These are phyloP conservation scores for Eragrostis nindensis DNA, from an alignment of 176 grass and related monocot genomes.

Conservation along the genomic window DNA sequence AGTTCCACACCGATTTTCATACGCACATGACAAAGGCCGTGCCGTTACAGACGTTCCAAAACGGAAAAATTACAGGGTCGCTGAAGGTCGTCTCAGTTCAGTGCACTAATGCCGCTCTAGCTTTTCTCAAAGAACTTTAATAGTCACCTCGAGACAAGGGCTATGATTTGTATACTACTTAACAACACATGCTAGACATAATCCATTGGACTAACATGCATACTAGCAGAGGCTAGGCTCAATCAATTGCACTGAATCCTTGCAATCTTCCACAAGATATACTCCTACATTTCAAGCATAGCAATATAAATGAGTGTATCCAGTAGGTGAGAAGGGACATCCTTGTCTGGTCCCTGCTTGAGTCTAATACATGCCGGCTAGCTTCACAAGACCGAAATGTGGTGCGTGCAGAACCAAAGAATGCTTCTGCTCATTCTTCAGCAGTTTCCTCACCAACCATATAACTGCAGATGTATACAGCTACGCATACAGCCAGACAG, in stretches of 20 bases:
- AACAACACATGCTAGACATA: constrained; percentile 36
- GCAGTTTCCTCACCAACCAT: constrained; percentile 50
- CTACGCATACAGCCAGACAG: constrained; percentile 34
- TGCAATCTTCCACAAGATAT: not conserved
- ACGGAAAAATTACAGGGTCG: not conserved
- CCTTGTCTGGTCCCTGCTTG: constrained; percentile 29
- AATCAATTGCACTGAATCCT: constrained; percentile 12
- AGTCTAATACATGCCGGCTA: constrained; percentile 28
- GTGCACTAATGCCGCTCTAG: not conserved
- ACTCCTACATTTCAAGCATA: not conserved
- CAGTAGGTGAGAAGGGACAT: constrained; percentile 25
- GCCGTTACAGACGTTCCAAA: not conserved
- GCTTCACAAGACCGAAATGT: constrained; percentile 12
- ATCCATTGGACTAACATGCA: constrained; percentile 24
- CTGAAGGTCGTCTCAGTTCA: not conserved
- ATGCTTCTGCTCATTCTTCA: constrained; percentile 30
- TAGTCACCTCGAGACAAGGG: constrained; percentile 59
- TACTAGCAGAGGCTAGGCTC: not conserved
- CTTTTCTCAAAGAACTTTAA: constrained; percentile 35
- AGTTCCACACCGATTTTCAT: not conserved
- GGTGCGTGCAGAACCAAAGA: constrained; percentile 25
- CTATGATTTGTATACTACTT: constrained; percentile 19
- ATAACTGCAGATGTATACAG: constrained; percentile 50
- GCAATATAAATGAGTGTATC: constrained; percentile 1
- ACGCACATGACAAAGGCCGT: not conserved